Conservation (phyloP, 306 rosid genomes). For the Vigna reflexopilosa region DNA sequence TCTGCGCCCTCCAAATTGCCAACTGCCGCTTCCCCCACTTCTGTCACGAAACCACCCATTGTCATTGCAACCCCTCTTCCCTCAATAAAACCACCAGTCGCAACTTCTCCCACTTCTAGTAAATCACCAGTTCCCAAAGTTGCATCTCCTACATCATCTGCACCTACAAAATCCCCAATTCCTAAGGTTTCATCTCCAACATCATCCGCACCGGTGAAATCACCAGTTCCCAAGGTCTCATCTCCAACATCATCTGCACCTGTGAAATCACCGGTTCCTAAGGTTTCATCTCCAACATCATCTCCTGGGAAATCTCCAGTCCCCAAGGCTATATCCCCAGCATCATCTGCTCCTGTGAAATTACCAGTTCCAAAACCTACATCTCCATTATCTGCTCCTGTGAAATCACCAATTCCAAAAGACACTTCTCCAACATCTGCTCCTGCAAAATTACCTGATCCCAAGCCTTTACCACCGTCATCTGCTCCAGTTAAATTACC, state of each 20-base stretch:
- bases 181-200: constrained; percentile 12
- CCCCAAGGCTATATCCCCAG: constrained; percentile 34
- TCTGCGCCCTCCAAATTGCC: constrained; percentile 40
- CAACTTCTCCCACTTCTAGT: constrained; percentile 7
- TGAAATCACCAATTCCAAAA: constrained; percentile 2
- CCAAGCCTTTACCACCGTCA: neutral
- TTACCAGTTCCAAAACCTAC: neutral
- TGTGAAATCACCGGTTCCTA: neutral
- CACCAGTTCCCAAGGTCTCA: constrained; percentile 9
- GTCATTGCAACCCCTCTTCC: constrained; percentile 16
- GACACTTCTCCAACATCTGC: neutral
- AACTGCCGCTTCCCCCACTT: constrained; percentile 24
- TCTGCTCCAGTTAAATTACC: constrained; percentile 6
- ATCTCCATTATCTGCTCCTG: neutral
- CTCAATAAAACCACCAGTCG: neutral
- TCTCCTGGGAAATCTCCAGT: constrained; percentile 29
- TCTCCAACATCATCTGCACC: constrained; percentile 28
- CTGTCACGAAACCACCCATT: constrained; percentile 30
- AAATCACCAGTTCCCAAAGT: constrained; percentile 17
- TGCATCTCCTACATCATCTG: constrained; percentile 4
- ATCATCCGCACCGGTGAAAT: constrained; percentile 25
- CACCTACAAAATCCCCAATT: neutral
- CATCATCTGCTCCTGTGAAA: constrained; percentile 35
- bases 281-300: neutral
- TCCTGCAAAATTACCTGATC: constrained; percentile 8